Base-by-base conservation (phyloP, 257 asterid genomes). In the Haberlea rhodopensis region DNA sequence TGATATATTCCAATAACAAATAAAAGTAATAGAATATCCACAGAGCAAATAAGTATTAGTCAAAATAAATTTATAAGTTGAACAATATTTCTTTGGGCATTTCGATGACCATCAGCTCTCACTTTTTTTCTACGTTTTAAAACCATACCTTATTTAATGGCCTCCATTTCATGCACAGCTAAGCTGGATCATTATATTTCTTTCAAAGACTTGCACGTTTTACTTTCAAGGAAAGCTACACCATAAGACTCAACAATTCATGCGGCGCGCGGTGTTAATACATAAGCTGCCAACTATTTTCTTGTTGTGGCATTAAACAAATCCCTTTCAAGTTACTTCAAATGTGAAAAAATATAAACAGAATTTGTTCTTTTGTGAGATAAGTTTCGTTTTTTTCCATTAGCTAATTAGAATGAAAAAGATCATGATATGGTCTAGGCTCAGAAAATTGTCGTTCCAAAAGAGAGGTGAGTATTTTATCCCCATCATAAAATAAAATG, bases 171-270 rank as follows among this genome's bases (percentile, higher is more conserved):
- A 34, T 37, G 46, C 77, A 66, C 62, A 56, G 54, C 54, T 61
- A 57, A 66, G 40, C 40, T 60, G 6, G 34, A 27, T 25, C 0
- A 40, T 40, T 22, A 45, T 37, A 49, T 28, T 56, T 48, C 55
- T 49, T 59, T 51, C 27, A 6, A 25, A 23, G 53, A 32, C 57
- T 59, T 28, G 70, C 79, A 66, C 78, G 76, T 69, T 6, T 40
- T 69, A 74, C 81, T 82, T 85, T 63, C 66, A 71, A 77, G 78
- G 58, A 56, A 85, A 68, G 79, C 62, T 60, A 60, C 40, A 69
- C 46, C 45, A 56, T 65, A 28, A 54, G 28, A n/a, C 34, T 19
- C 64, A 51, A 51, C 32, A 60, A 21, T 64, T 26, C 64, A 28
- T 63, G 69, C 60, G 71, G 60, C 72, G 74, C 49, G 19, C n/a